phyloP scores from a whole-genome alignment of 1,284 basidiomycete species.

The Pulveroboletus sp. region DNA sequence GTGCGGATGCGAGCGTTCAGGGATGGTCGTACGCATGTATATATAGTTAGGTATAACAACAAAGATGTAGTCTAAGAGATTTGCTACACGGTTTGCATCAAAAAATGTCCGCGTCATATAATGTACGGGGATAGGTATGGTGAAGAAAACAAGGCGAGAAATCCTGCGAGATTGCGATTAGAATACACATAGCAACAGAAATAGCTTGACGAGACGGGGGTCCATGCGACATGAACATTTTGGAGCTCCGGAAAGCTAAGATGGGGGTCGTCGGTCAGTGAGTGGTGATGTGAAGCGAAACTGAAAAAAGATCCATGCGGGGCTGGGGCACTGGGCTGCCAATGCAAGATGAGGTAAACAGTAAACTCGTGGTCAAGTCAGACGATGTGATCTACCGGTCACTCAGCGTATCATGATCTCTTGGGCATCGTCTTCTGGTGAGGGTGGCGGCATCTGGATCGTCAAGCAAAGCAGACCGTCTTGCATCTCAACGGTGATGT shows the following conservation, averaged over 20 bases:
- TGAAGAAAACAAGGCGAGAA: background rate
- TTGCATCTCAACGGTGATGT: conserved; percentile 48
- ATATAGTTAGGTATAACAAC: conserved; percentile 15
- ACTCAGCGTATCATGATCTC: conserved; percentile 32
- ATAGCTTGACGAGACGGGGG: background rate
- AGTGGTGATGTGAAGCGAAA: conserved; percentile 8
- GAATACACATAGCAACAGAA: background rate
- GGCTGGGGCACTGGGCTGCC: background rate
- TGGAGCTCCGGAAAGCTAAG: background rate
- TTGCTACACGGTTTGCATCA: conserved; percentile 10
- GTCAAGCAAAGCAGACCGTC: conserved; percentile 53
- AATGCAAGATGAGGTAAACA: conserved; percentile 1
- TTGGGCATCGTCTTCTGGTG: conserved; percentile 25
- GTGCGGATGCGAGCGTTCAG: background rate
- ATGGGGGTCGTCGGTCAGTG: conserved; percentile 4
- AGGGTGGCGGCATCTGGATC: conserved; percentile 44
- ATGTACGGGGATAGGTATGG: background rate
- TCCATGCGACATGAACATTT: conserved; percentile 4
- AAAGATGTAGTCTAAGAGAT: conserved; percentile 9
- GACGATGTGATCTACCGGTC: conserved; percentile 15
- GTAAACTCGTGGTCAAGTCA: conserved; percentile 14
- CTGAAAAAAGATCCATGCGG: conserved; percentile 8
- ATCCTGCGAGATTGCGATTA: conserved; percentile 5
- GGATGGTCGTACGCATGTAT: background rate
- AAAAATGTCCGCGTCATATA: conserved; percentile 2